phyloP scores from a whole-genome alignment of 176 grass and related monocot species.

The Elaeis guineensis region DNA sequence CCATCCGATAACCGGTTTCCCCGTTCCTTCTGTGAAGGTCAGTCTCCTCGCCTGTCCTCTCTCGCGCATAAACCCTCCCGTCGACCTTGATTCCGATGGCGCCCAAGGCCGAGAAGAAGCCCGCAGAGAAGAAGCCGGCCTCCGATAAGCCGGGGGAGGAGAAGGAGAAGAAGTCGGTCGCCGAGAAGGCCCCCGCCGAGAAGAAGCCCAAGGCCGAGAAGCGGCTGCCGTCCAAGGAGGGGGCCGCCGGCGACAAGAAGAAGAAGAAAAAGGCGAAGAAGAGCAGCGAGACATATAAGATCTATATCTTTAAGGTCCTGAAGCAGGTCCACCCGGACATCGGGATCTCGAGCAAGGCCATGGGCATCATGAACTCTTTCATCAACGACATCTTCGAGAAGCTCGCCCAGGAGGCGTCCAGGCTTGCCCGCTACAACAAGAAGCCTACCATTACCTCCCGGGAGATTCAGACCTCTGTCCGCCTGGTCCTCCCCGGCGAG shows the following conservation, averaged over 20 bases:
- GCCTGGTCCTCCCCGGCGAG: slow-evolving; percentile 55
- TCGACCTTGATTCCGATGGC: not conserved
- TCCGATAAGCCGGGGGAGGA: not conserved
- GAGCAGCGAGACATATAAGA: too few relatives aligned
- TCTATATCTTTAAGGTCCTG: slow-evolving; percentile 66
- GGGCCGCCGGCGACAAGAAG: too few relatives aligned
- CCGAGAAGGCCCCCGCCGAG: not conserved
- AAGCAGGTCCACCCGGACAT: slow-evolving; percentile 93
- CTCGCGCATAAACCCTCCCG: too few relatives aligned
- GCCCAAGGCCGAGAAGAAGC: slow-evolving; percentile 4
- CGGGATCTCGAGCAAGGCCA: slow-evolving; percentile 85
- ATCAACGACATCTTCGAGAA: slow-evolving; percentile 89
- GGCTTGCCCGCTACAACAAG: slow-evolving; percentile 65
- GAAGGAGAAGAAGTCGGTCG: slow-evolving; percentile 2
- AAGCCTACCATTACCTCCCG: slow-evolving; percentile 73
- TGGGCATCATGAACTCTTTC: slow-evolving; percentile 94
- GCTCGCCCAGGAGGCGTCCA: slow-evolving; percentile 39
- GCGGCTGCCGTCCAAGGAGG: slow-evolving; percentile 1
- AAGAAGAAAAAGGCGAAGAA: too few relatives aligned
- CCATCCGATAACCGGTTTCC: too few relatives aligned
- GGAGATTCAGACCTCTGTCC: slow-evolving; percentile 60
- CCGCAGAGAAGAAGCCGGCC: slow-evolving; percentile 3
- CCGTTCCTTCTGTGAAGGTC: too few relatives aligned
- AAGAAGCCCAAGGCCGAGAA: slow-evolving; percentile 3
- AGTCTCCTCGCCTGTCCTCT: too few relatives aligned